These are phyloP conservation scores for Sphaerulina vaccinii DNA, from an alignment of 2,329 filamentous ascomycete genomes.

Conservation along the genomic window DNA sequence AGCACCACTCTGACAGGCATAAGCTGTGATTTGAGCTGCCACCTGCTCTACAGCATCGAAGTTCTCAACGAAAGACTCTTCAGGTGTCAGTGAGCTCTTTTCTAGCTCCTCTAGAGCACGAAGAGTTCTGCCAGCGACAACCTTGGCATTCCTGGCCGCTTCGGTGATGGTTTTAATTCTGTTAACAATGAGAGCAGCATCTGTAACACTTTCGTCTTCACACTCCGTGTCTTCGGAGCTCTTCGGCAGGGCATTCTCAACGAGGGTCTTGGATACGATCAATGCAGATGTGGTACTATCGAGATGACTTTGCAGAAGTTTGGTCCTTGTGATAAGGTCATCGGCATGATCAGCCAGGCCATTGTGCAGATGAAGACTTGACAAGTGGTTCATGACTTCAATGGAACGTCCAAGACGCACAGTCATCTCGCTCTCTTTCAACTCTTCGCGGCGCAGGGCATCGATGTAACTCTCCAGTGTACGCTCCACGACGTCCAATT, in stretches of 20 bases:
- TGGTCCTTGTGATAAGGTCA: constrained; percentile 72
- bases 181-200: constrained; percentile 60
- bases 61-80: constrained; percentile 62
- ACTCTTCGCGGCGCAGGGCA: constrained; percentile 74
- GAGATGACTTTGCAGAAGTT: constrained; percentile 75
- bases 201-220: constrained; percentile 56
- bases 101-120: constrained; percentile 76
- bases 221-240: constrained; percentile 53
- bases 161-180: constrained; percentile 70
- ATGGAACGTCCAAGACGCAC: constrained; percentile 78
- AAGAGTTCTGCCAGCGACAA: constrained; percentile 75
- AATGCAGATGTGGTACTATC: constrained; percentile 73
- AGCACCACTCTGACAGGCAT: constrained; percentile 66
- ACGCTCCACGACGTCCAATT: constrained; percentile 87
- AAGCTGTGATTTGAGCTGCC: constrained; percentile 63
- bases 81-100: constrained; percentile 70
- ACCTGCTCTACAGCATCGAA: constrained; percentile 70
- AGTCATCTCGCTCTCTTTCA: constrained; percentile 80
- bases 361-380: constrained; percentile 72
- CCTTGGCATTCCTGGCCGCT: constrained; percentile 78
- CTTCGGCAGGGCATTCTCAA: constrained; percentile 63
- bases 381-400: constrained; percentile 81
- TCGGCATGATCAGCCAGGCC: constrained; percentile 73
- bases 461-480: constrained; percentile 88
- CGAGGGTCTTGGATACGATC: constrained; percentile 61